A percentile compares a stretch with the other conserved stretches of the same genome.
Conservation (phyloP, 805 yeast species). For the Millerago galiae region DNA sequence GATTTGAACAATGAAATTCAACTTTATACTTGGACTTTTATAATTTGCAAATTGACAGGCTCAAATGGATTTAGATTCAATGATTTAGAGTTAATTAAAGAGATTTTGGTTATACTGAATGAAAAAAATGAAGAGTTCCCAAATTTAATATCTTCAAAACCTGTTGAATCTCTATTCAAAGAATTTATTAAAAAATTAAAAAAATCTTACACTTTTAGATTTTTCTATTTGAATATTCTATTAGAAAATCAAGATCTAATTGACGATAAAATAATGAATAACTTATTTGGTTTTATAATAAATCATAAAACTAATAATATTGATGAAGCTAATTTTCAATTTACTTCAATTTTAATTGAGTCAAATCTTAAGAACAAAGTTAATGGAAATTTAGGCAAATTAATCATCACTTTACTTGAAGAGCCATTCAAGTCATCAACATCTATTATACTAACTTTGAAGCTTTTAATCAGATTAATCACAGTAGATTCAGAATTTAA, state of each 20-base stretch:
- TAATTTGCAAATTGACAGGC: slow-evolving; percentile 13
- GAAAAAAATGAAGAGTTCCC: background rate
- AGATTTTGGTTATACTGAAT: background rate
- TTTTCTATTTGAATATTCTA: slow-evolving; percentile 13
- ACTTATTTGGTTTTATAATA: background rate
- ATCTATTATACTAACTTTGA: slow-evolving; percentile 6
- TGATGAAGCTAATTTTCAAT: slow-evolving; percentile 7
- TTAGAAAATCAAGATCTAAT: slow-evolving; percentile 9
- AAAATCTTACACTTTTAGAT: slow-evolving; percentile 5
- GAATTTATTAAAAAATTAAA: slow-evolving; percentile 9
- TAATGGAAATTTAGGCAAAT: background rate
- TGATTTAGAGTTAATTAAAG: background rate
- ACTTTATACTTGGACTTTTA: slow-evolving; percentile 12
- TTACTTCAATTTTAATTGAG: slow-evolving; percentile 14
- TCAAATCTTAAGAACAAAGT: background rate
- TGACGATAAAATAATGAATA: background rate
- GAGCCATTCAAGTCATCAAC: slow-evolving; percentile 1
- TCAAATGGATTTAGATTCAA: background rate
- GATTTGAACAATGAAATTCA: slow-evolving; percentile 3
- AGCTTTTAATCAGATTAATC: slow-evolving; percentile 11
- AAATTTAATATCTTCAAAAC: slow-evolving; percentile 2
- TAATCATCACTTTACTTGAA: background rate
- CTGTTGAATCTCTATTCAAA: slow-evolving; percentile 3
- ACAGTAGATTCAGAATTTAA: background rate
- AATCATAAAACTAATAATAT: background rate